A percentile compares a stretch with the other conserved stretches of the same genome.
These are phyloP conservation scores for Penicillium dipodomyicola DNA, from an alignment of 495 filamentous ascomycete species.

Conservation along the genomic window DNA sequence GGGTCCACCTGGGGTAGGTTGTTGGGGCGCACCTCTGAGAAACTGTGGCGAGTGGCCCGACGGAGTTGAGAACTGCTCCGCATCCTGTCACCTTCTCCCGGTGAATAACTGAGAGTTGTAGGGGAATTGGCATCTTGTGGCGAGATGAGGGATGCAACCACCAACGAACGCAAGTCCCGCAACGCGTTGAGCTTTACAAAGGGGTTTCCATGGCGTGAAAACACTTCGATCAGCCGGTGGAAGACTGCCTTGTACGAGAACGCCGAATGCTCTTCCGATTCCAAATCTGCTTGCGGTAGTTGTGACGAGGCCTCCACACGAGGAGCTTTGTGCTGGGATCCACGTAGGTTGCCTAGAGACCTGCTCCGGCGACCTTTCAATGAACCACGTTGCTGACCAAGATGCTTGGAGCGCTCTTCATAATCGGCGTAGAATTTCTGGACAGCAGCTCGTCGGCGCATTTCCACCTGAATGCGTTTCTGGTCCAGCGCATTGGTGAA, in stretches of 20 bases:
- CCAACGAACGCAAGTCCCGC: conserved; percentile 76
- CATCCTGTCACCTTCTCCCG: conserved; percentile 7
- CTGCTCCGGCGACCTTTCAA: conserved; percentile 33
- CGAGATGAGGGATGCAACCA: conserved; percentile 68
- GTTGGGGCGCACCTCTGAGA: conserved; percentile 28
- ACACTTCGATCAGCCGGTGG: conserved; percentile 74
- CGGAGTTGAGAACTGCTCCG: conserved; percentile 11
- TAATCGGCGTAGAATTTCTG: conserved; percentile 46
- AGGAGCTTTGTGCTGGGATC: conserved; percentile 3
- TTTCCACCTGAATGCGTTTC: conserved; percentile 72
- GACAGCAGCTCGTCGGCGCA: conserved; percentile 57
- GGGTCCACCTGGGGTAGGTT: conserved; percentile 19
- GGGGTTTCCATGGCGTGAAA: conserved; percentile 87
- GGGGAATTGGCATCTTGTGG: conserved; percentile 39
- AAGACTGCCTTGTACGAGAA: conserved; percentile 78
- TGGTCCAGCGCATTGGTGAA: conserved; percentile 73
- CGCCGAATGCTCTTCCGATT: conserved; percentile 23
- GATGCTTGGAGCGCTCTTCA: conserved; percentile 34
- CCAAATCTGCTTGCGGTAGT: neutral
- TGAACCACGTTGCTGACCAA: conserved; percentile 24
- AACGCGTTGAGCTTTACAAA: conserved; percentile 81
- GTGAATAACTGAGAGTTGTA: conserved; percentile 1
- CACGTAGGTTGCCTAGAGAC: conserved; percentile 28
- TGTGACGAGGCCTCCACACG: neutral
- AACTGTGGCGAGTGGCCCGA: conserved; percentile 35